These are phyloP conservation scores for Cicer judaicum DNA, from an alignment of 306 rosid genomes.

Conservation along the genomic window DNA sequence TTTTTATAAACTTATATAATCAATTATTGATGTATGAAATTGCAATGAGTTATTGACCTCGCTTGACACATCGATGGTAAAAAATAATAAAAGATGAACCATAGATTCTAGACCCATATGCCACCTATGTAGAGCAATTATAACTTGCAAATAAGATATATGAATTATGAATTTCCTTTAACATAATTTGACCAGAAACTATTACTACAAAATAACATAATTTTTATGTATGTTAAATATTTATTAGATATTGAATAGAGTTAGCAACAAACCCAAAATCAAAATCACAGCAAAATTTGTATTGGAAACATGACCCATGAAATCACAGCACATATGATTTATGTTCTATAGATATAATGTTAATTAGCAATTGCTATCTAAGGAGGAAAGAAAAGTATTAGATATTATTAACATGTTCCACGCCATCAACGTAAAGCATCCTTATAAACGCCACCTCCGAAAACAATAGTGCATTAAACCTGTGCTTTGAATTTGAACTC, in stretches of 20 bases:
- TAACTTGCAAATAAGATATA: too few relatives aligned
- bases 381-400: slow-evolving; percentile 31
- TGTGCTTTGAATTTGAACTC: slow-evolving; percentile 34
- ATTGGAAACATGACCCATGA: slow-evolving; percentile 39
- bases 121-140: too few relatives aligned
- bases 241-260: neutral
- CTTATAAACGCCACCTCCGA: slow-evolving; percentile 30
- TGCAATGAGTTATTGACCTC: too few relatives aligned
- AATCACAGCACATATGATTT: slow-evolving; percentile 41
- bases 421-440: slow-evolving; percentile 40
- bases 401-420: slow-evolving; percentile 48
- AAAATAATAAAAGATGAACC: too few relatives aligned
- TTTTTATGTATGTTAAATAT: neutral
- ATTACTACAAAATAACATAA: neutral
- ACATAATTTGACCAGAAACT: neutral
- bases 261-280: neutral
- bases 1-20: too few relatives aligned
- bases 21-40: too few relatives aligned
- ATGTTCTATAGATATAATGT: slow-evolving; percentile 42
- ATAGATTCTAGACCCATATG: too few relatives aligned
- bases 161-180: neutral
- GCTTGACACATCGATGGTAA: too few relatives aligned
- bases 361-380: slow-evolving; percentile 37
- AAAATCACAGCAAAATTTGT: slow-evolving; percentile 45
- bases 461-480: slow-evolving; percentile 25